Evolutionary conservation across 2,329 filamentous ascomycete species (phyloP).

Genomic region (Curvularia sp.): DNA sequence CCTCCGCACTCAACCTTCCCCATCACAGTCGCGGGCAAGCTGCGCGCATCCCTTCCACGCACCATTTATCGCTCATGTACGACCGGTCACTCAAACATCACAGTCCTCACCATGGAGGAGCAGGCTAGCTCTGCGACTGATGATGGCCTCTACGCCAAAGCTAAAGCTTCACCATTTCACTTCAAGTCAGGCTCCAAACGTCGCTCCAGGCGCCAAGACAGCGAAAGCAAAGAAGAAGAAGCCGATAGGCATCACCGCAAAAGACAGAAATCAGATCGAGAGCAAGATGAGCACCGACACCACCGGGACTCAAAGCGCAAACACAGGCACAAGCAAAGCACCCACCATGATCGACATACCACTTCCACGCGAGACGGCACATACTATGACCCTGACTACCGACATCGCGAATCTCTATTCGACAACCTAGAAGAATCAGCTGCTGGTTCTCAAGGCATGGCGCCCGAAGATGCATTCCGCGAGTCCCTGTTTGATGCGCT

Average conservation of each 20-base stretch:
- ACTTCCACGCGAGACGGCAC: constrained; percentile 39
- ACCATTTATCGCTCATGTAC: constrained; percentile 25
- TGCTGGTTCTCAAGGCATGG: constrained; percentile 36
- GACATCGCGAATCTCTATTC: constrained; percentile 44
- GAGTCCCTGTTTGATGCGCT: constrained; percentile 96
- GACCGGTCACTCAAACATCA: constrained; percentile 16
- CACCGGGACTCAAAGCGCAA: constrained; percentile 26
- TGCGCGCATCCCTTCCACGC: neutral
- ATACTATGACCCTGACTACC: constrained; percentile 42
- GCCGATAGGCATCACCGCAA: constrained; percentile 17
- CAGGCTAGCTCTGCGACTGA: constrained; percentile 30
- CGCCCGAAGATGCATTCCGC: constrained; percentile 80
- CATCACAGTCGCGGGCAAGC: constrained; percentile 1
- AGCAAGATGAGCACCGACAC: constrained; percentile 14
- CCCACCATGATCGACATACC: constrained; percentile 27
- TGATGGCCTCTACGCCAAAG: constrained; percentile 32
- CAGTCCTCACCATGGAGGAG: constrained; percentile 38
- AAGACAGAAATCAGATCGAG: constrained; percentile 22
- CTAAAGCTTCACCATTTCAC: constrained; percentile 47
- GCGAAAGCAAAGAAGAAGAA: constrained; percentile 17
- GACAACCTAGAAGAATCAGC: constrained; percentile 43
- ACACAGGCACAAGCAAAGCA: constrained; percentile 31
- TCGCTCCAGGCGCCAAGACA: constrained; percentile 29
- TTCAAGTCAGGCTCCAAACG: constrained; percentile 47
- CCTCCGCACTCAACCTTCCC: constrained; percentile 27